These are phyloP conservation scores for Phylloporus sp. DNA, from an alignment of 768 basidiomycete genomes.

Conservation along the genomic window DNA sequence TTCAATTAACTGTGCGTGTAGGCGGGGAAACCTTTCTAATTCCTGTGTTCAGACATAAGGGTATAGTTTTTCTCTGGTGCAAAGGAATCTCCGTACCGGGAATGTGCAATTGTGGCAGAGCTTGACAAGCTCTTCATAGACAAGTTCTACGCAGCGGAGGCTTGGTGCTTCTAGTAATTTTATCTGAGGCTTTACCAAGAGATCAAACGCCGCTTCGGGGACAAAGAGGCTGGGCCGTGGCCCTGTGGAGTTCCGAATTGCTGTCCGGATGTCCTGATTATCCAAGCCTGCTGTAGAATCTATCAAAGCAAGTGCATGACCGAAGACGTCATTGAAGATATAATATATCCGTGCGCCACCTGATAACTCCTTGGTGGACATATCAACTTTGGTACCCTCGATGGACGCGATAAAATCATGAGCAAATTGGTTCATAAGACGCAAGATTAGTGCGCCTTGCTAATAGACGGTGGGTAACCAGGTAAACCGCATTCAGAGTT, in stretches of 20 bases:
- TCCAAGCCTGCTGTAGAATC: conserved; percentile 90
- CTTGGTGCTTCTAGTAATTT: conserved; percentile 93
- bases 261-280: conserved; percentile 93
- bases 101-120: conserved; percentile 99
- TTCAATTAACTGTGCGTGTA: conserved; percentile 92
- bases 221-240: conserved; percentile 95
- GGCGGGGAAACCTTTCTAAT: conserved; percentile 87
- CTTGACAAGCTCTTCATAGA: conserved; percentile 98
- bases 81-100: conserved; percentile 45
- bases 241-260: conserved; percentile 97
- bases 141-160: conserved; percentile 92
- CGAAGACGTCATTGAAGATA: conserved; percentile 99
- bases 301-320: conserved; percentile 82
- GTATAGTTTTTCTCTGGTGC: background rate
- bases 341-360: conserved; percentile 98
- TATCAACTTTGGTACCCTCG: conserved; percentile 92
- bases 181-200: conserved; percentile 97
- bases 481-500: background rate
- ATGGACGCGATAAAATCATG: conserved; percentile 96
- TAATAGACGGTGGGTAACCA: conserved; percentile 27
- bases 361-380: conserved; percentile 96
- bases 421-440: conserved; percentile 98
- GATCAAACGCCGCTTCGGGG: conserved; percentile 93
- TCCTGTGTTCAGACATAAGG: conserved; percentile 50
- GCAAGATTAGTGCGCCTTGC: conserved; percentile 86